Conservation (phyloP, 2,329 filamentous ascomycete genomes). For the Helminthosporium solani region DNA sequence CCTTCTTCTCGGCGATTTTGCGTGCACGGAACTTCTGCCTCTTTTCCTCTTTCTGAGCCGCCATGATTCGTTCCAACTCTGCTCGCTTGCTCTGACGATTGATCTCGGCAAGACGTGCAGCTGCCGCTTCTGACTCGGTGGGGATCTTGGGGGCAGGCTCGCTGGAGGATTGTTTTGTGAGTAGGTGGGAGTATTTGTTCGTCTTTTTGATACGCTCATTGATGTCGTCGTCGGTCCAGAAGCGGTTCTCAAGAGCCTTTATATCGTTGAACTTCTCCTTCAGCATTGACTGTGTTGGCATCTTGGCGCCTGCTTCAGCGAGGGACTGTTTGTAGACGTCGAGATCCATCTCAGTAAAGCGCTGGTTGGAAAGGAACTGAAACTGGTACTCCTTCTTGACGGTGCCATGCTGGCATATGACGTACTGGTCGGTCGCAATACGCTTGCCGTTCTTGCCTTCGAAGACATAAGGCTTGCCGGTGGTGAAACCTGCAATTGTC, state of each 20-base stretch:
- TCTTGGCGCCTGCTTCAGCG: conserved; percentile 63
- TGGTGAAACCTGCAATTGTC: conserved; percentile 64
- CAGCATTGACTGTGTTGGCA: conserved; percentile 72
- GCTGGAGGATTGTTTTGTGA: conserved; percentile 66
- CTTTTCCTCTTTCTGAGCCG: conserved; percentile 79
- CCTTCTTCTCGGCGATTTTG: conserved; percentile 39
- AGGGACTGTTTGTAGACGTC: conserved; percentile 77
- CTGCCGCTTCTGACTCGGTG: conserved; percentile 62
- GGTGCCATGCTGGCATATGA: conserved; percentile 78
- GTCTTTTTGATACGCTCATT: conserved; percentile 73
- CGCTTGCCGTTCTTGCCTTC: conserved; percentile 70
- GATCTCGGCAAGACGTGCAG: conserved; percentile 78
- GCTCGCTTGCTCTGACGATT: conserved; percentile 81
- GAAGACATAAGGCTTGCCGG: conserved; percentile 81
- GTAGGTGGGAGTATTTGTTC: conserved; percentile 49
- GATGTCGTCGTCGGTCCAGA: conserved; percentile 81
- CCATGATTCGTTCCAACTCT: conserved; percentile 87
- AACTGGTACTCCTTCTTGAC: conserved; percentile 85
- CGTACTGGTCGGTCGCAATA: conserved; percentile 84
- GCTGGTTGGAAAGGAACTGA: conserved; percentile 81
- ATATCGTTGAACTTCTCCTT: conserved; percentile 76
- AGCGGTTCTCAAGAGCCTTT: conserved; percentile 72
- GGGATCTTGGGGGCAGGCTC: conserved; percentile 57
- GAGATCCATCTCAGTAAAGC: conserved; percentile 87
- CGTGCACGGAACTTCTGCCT: conserved; percentile 39